A percentile compares a stretch with the other conserved stretches of the same genome.
Evolutionary conservation across 2,329 filamentous ascomycete species (phyloP).

Genomic region (Colletotrichum sp.): DNA sequence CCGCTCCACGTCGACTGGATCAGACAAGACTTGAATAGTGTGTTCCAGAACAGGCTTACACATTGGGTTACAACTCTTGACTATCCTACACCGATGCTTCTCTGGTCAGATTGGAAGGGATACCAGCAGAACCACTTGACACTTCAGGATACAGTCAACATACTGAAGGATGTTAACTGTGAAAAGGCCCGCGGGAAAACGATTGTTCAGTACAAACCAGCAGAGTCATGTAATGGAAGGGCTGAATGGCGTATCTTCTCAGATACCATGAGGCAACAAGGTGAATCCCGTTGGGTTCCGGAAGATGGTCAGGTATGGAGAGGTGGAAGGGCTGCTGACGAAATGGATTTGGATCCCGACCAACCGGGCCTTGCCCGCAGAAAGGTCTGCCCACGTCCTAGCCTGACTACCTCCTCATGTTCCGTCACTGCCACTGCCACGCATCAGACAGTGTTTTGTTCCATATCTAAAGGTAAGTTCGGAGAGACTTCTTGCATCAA

Average conservation of each 20-base stretch:
- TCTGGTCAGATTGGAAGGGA: neutral
- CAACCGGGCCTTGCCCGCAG: neutral
- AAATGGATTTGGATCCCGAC: neutral
- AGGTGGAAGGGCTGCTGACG: neutral
- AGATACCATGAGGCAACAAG: neutral
- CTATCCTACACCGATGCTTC: neutral
- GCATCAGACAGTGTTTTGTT: slow-evolving; percentile 12
- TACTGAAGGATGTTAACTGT: neutral
- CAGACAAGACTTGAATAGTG: neutral
- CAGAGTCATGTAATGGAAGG: neutral
- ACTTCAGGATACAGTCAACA: neutral
- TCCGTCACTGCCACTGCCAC: slow-evolving; percentile 9
- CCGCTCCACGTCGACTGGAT: neutral
- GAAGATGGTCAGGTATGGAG: neutral
- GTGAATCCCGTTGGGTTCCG: neutral
- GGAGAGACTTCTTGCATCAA: neutral
- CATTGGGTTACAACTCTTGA: neutral
- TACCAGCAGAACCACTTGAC: neutral
- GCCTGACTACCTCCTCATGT: neutral
- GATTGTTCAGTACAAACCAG: neutral
- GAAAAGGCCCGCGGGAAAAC: neutral
- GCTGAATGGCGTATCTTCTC: neutral
- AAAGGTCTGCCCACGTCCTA: neutral
- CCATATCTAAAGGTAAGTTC: neutral
- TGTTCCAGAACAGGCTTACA: neutral